Conservation (phyloP, 2,329 filamentous ascomycete species). For the Fusarium fracticaudum region DNA sequence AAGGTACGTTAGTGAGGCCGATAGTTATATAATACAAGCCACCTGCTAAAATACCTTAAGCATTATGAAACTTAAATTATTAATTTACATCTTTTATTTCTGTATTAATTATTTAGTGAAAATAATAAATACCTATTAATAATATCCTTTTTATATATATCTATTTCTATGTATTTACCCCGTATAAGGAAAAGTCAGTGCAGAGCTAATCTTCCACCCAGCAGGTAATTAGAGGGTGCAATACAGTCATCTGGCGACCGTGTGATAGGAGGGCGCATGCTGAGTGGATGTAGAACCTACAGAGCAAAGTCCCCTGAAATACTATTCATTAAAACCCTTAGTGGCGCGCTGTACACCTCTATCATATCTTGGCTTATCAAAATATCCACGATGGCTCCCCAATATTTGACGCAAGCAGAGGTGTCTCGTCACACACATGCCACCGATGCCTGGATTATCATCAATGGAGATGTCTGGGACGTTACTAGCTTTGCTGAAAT, state of each 20-base stretch:
- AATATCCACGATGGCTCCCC: rapidly evolving
- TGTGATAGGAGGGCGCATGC: not conserved
- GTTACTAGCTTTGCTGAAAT: not conserved
- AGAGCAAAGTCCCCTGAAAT: not conserved
- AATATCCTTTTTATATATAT: too few relatives aligned
- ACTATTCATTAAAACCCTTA: rapidly evolving
- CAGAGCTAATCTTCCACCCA: too few relatives aligned
- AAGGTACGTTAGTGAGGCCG: too few relatives aligned
- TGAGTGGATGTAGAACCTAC: not conserved
- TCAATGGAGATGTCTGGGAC: not conserved
- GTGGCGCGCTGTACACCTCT: rapidly evolving
- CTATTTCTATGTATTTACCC: too few relatives aligned
- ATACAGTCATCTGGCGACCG: not conserved
- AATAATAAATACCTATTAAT: too few relatives aligned
- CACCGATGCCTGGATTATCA: not conserved
- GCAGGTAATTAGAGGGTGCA: not conserved
- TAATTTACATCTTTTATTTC: too few relatives aligned
- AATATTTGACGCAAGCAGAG: not conserved
- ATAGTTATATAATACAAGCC: too few relatives aligned
- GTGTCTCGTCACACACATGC: not conserved
- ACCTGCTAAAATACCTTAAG: too few relatives aligned
- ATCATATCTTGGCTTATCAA: not conserved
- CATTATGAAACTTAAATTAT: too few relatives aligned
- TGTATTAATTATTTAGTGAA: too few relatives aligned
- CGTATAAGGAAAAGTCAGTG: not conserved